phyloP scores from a whole-genome alignment of 2,329 filamentous ascomycete genomes.

The Neurospora crassa region DNA sequence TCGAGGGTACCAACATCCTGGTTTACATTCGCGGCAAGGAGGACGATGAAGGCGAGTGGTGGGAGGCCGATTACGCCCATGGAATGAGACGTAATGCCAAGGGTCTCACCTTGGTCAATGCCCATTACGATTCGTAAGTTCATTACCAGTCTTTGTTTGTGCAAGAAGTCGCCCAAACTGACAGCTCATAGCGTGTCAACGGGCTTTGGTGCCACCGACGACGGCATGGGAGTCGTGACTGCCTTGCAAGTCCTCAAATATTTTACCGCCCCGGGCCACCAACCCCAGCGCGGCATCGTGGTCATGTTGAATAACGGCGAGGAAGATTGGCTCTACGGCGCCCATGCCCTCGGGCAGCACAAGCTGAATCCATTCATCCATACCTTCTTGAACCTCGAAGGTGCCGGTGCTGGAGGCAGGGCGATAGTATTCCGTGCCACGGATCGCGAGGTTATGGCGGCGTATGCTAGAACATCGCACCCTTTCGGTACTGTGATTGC shows the following conservation, averaged over 20 bases:
- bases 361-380: slow-evolving; percentile 71
- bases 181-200: slow-evolving; percentile 54
- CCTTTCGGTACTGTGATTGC: slow-evolving; percentile 80
- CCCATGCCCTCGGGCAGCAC: slow-evolving; percentile 74
- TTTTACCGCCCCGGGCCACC: slow-evolving; percentile 63
- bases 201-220: slow-evolving; percentile 86
- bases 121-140: slow-evolving; percentile 71
- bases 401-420: slow-evolving; percentile 82
- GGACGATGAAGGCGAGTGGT: slow-evolving; percentile 66
- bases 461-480: slow-evolving; percentile 60
- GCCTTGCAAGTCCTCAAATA: slow-evolving; percentile 79
- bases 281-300: slow-evolving; percentile 71
- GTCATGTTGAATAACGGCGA: slow-evolving; percentile 91
- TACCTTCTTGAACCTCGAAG: slow-evolving; percentile 90
- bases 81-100: slow-evolving; percentile 41
- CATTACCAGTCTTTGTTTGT: neutral
- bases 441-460: slow-evolving; percentile 74
- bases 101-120: slow-evolving; percentile 83
- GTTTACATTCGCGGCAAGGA: slow-evolving; percentile 80
- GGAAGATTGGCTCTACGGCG: slow-evolving; percentile 85
- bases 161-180: slow-evolving; percentile 12
- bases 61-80: slow-evolving; percentile 35
- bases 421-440: slow-evolving; percentile 82
- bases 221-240: slow-evolving; percentile 83
- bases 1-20: slow-evolving; percentile 86